These are phyloP conservation scores for Neoarthrinium moseri DNA, from an alignment of 2,329 filamentous ascomycete species.

Conservation along the genomic window DNA sequence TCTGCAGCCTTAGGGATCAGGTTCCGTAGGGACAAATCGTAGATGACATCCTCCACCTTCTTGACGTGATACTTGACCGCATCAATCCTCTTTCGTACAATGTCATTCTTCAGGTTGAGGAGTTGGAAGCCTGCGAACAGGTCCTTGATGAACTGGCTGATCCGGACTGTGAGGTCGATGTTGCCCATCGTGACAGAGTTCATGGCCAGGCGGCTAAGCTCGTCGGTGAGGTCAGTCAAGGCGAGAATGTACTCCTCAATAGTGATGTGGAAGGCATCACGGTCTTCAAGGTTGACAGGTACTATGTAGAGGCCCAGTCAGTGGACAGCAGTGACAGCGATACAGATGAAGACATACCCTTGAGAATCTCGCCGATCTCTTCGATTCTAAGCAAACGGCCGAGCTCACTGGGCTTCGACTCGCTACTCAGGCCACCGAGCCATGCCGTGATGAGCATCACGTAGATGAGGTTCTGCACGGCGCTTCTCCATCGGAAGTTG, in stretches of 20 bases:
- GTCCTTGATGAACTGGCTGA: constrained; percentile 91
- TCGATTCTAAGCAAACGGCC: constrained; percentile 81
- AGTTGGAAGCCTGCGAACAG: constrained; percentile 95
- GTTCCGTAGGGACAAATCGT: constrained; percentile 86
- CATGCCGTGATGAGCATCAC: constrained; percentile 63
- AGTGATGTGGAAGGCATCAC: constrained; percentile 89
- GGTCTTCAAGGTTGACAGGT: constrained; percentile 85
- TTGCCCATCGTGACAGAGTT: constrained; percentile 94
- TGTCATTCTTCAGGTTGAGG: constrained; percentile 96
- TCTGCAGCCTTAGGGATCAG: constrained; percentile 55
- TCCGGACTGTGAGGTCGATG: constrained; percentile 79
- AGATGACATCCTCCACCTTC: constrained; percentile 97
- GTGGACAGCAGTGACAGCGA: no score
- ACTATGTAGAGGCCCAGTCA: constrained; percentile 48
- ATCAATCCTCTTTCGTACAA: constrained; percentile 81
- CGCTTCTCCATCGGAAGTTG: constrained; percentile 81
- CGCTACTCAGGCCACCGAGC: constrained; percentile 70
- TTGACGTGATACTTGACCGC: constrained; percentile 97
- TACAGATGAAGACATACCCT: constrained; percentile 52
- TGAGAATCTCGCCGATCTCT: constrained; percentile 76
- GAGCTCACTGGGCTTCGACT: constrained; percentile 50
- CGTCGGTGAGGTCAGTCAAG: constrained; percentile 83
- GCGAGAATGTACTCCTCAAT: constrained; percentile 96
- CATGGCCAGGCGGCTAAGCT: constrained; percentile 85
- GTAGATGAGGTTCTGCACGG: constrained; percentile 75